A percentile compares a stretch with the other conserved stretches of the same genome.
These are phyloP conservation scores for Sanghuangporus baumii DNA, from an alignment of 1,284 basidiomycete species.

Conservation along the genomic window DNA sequence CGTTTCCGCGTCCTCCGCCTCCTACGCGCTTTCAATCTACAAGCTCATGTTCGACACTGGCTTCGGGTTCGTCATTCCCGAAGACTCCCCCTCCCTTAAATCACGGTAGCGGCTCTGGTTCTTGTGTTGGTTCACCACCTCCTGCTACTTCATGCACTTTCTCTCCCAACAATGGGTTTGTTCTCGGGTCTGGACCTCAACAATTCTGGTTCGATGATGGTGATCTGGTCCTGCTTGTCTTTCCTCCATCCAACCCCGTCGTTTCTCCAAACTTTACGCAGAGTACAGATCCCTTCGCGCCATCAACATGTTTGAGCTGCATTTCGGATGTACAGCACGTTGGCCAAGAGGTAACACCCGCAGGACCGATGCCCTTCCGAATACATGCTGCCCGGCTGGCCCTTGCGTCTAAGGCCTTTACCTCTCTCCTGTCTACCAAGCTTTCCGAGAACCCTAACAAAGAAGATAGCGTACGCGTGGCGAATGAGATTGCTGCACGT, in stretches of 20 bases:
- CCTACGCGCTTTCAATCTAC: neutral
- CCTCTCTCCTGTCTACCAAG: neutral
- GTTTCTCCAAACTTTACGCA: neutral
- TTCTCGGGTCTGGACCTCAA: neutral
- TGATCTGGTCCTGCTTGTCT: constrained; percentile 25
- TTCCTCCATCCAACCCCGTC: constrained; percentile 14
- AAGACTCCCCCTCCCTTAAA: neutral
- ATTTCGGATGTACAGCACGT: neutral
- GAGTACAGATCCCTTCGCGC: neutral
- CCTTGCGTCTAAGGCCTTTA: neutral
- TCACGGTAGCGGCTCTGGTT: neutral
- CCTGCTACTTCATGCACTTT: neutral
- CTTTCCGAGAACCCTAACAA: neutral
- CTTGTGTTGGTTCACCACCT: neutral
- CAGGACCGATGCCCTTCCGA: constrained; percentile 17
- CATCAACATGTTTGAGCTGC: neutral
- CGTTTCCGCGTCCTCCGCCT: neutral
- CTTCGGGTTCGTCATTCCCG: neutral
- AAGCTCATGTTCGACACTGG: neutral
- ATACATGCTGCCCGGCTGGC: constrained; percentile 29
- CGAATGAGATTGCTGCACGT: constrained; percentile 3
- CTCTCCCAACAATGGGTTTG: neutral
- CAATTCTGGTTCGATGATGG: constrained; percentile 28
- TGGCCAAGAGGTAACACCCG: neutral
- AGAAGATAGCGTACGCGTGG: constrained; percentile 8